Percentiles rank a stretch among this genome's conserved stretches.
phyloP scores from a whole-genome alignment of 2,329 filamentous ascomycete species.

The Cytospora mali region DNA sequence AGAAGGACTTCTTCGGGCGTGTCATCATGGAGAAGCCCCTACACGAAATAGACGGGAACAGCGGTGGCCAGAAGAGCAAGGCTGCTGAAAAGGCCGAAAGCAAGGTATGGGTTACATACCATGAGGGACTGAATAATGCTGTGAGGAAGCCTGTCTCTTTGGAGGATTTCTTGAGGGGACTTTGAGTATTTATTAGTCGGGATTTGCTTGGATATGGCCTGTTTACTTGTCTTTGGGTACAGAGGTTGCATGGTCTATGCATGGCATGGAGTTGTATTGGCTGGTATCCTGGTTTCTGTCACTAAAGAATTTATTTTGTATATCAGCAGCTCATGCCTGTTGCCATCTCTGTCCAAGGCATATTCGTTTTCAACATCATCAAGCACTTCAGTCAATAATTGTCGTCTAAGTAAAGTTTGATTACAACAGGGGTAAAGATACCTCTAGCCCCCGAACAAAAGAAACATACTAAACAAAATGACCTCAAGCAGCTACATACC shows the following conservation, averaged over 20 bases:
- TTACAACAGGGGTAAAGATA: no score
- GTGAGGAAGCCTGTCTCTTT: slow-evolving; percentile 85
- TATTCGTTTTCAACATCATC: no score
- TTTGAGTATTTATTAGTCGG: slow-evolving; percentile 44
- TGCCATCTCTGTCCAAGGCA: no score
- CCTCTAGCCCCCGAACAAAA: no score
- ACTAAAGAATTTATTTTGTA: no score
- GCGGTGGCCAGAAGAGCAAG: slow-evolving; percentile 29
- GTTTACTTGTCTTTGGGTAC: neutral
- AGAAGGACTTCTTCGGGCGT: slow-evolving; percentile 38
- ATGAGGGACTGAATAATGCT: slow-evolving; percentile 91
- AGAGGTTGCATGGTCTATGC: neutral
- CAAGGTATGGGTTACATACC: slow-evolving; percentile 83
- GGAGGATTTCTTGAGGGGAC: slow-evolving; percentile 71
- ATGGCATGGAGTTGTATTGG: neutral
- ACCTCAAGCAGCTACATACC: no score
- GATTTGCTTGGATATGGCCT: neutral
- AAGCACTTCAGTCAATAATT: no score
- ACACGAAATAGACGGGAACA: slow-evolving; percentile 46
- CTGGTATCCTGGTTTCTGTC: no score
- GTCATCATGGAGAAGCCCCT: slow-evolving; percentile 58
- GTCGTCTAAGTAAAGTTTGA: no score
- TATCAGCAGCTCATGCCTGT: no score
- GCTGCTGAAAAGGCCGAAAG: slow-evolving; percentile 49
- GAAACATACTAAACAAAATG: no score